A percentile compares a stretch with the other conserved stretches of the same genome.
phyloP scores from a whole-genome alignment of 2,329 filamentous ascomycete genomes.

The Fonsecaea multimorphosa region DNA sequence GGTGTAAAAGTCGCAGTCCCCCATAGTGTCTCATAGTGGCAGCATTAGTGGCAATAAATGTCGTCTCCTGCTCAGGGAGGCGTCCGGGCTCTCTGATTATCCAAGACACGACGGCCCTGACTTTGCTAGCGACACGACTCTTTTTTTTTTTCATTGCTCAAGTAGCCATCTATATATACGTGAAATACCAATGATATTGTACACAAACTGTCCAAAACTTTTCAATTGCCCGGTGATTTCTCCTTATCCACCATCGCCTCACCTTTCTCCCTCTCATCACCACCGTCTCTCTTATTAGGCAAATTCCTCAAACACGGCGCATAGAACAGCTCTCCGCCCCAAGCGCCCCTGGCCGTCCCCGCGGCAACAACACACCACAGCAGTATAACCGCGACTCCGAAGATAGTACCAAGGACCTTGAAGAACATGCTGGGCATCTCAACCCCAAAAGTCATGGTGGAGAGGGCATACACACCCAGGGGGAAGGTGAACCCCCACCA shows the following conservation, averaged over 20 bases:
- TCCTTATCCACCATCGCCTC: constrained; percentile 17
- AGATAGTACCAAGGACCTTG: constrained; percentile 61
- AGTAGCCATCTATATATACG: too few relatives aligned
- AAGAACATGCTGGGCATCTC: constrained; percentile 64
- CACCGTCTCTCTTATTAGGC: constrained; percentile 23
- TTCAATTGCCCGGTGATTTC: constrained; percentile 15
- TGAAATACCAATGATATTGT: too few relatives aligned
- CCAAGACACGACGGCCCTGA: too few relatives aligned
- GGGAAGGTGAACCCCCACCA: constrained; percentile 69
- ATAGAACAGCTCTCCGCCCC: constrained; percentile 59
- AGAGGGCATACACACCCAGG: constrained; percentile 61
- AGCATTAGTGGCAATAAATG: too few relatives aligned
- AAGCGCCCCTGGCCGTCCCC: constrained; percentile 57
- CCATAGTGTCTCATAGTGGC: too few relatives aligned
- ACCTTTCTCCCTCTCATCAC: constrained; percentile 20
- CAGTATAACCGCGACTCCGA: constrained; percentile 58
- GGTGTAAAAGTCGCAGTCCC: too few relatives aligned
- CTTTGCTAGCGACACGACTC: too few relatives aligned
- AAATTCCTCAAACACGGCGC: constrained; percentile 60
- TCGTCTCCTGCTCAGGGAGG: too few relatives aligned
- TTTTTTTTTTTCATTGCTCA: too few relatives aligned
- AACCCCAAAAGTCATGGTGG: constrained; percentile 51
- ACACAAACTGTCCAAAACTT: too few relatives aligned
- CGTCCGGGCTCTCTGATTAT: too few relatives aligned
- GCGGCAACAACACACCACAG: constrained; percentile 63